Base-by-base conservation (phyloP, 177 flowering plant species). In the Telopea speciosissima region DNA sequence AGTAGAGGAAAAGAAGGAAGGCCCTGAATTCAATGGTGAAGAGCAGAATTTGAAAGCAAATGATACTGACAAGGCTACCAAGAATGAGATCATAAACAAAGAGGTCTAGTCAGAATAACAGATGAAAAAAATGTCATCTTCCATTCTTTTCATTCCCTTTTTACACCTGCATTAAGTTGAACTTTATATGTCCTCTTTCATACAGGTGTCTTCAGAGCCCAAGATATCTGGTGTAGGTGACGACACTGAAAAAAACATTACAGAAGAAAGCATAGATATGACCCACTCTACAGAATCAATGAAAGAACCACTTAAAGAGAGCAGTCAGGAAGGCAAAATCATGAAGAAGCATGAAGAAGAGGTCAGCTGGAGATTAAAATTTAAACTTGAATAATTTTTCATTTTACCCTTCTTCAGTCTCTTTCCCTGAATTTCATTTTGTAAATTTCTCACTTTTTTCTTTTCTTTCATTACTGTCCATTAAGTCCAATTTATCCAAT, bases 151-250 rank as follows among this genome's bases (percentile, higher is more conserved):
- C 17, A 31, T 65, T 36, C 0, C 10, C 25, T 1, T 36, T 40
- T 66, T 0, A 24, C 16, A 17, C 23, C 23, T 40, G 22, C 54
- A 13, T 22, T 70, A 28, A 42, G 10, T 28, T 71, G 49, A 66
- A 42, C 12, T 23, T 62, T n/a, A 62, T 25, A 12, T 52, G 3
- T 19, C n/a, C 6, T 5, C 11, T 25, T 5, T 19, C 24, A n/a
- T 19, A 23, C 28, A 61, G 63, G 63, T 23, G 16, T 24, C 8
- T 65, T 13, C 62, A 33, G 70, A 28, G 72, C 66, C 24, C 24
- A 61, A 70, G 68, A 65, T 67, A 67, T 64, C 24, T 33, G 76
- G 69, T 59, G 74, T 45, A 23, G 61, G 28, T 67, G 82, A 70
- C 75, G 40, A 60, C 12, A 49, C 62, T 14, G 21, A 23, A 23